phyloP scores from a whole-genome alignment of 1,284 basidiomycete species.

The Apiotrichum laibachii region DNA sequence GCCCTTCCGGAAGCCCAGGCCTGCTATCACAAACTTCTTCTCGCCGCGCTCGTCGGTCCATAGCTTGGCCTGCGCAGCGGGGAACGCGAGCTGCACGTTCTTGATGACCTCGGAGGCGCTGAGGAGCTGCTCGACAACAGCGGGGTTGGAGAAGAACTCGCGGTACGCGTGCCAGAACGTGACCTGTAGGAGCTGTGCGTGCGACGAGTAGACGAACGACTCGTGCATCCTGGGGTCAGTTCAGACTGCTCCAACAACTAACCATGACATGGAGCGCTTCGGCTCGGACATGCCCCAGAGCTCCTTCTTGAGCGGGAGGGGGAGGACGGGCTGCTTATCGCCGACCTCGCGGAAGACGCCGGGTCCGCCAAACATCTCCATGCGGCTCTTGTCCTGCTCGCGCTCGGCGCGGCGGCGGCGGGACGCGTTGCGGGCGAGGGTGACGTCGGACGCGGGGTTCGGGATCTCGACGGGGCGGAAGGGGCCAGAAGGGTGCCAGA shows the following conservation, averaged over 20 bases:
- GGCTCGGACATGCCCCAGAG: slow-evolving; percentile 44
- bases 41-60: slow-evolving; percentile 35
- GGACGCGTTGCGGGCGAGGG: slow-evolving; percentile 28
- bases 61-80: slow-evolving; percentile 41
- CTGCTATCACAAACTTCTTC: slow-evolving; percentile 47
- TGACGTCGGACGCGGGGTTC: slow-evolving; percentile 39
- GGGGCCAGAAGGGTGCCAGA: slow-evolving; percentile 22
- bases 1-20: slow-evolving; percentile 43
- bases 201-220: slow-evolving; percentile 44
- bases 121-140: slow-evolving; percentile 40
- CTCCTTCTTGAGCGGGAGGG: slow-evolving; percentile 26
- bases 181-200: slow-evolving; percentile 45
- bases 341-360: slow-evolving; percentile 33
- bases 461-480: slow-evolving; percentile 21
- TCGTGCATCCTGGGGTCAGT: slow-evolving; percentile 47
- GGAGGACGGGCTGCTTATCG: slow-evolving; percentile 32
- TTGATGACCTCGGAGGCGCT: slow-evolving; percentile 49
- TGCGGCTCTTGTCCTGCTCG: slow-evolving; percentile 32
- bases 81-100: slow-evolving; percentile 48
- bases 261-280: slow-evolving; percentile 43
- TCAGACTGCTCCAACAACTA: slow-evolving; percentile 11
- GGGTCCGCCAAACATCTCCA: slow-evolving; percentile 30
- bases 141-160: slow-evolving; percentile 42
- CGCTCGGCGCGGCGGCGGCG: slow-evolving; percentile 29
- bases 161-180: slow-evolving; percentile 50